Percentiles rank a stretch among this genome's conserved stretches.
phyloP scores from a whole-genome alignment of 371 early-diverging fungal genomes.

The Actinomortierella ambigua region DNA sequence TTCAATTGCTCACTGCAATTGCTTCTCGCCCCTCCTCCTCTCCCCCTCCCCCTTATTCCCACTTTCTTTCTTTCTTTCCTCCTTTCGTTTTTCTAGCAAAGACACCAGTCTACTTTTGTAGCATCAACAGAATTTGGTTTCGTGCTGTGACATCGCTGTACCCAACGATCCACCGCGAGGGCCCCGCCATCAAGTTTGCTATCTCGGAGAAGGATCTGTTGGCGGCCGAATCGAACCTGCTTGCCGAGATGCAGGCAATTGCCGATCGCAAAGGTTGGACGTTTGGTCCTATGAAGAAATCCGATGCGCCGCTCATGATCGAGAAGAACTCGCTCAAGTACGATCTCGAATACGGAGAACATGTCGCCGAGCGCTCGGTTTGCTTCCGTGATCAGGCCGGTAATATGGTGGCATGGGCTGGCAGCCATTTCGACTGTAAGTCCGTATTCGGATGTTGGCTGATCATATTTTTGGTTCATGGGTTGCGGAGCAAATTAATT shows the following conservation, averaged over 20 bases:
- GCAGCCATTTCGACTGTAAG: constrained; percentile 40
- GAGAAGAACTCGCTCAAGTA: constrained; percentile 19
- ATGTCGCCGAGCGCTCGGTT: constrained; percentile 17
- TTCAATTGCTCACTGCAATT: not conserved
- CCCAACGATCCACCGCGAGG: not conserved
- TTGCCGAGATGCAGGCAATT: constrained; percentile 10
- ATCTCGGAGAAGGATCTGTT: constrained; percentile 26
- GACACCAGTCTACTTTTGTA: constrained; percentile 5
- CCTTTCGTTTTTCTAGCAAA: constrained; percentile 1
- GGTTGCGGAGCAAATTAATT: not conserved
- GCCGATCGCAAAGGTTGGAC: constrained; percentile 13
- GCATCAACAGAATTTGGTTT: constrained; percentile 29
- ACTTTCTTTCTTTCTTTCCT: not conserved
- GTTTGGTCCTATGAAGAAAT: constrained; percentile 21
- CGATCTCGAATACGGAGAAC: constrained; percentile 10
- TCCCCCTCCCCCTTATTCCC: too few species aligned
- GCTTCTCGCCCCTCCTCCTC: too few species aligned
- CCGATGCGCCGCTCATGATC: constrained; percentile 23
- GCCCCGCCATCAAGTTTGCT: constrained; percentile 24
- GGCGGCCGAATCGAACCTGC: constrained; percentile 7
- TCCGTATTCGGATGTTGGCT: not conserved
- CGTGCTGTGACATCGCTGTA: constrained; percentile 6
- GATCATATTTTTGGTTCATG: not conserved
- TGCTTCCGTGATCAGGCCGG: constrained; percentile 28
- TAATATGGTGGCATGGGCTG: constrained; percentile 39